Conservation (phyloP, 192 early-diverging fungal genomes). For the Backusella mclennaniae region DNA sequence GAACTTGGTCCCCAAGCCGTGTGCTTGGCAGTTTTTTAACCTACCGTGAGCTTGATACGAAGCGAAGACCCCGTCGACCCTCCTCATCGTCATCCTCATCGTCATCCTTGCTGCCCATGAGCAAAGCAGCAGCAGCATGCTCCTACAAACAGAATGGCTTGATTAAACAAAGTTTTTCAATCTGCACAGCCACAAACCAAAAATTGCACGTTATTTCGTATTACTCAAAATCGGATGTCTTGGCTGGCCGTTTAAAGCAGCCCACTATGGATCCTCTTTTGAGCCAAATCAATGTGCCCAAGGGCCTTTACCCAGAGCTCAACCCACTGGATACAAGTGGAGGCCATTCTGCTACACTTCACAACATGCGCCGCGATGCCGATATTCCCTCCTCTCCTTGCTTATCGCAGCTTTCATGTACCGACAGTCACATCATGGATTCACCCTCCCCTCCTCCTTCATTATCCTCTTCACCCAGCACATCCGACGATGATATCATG, state of each 20-base stretch:
- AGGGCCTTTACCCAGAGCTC: slow-evolving; percentile 84
- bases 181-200: slow-evolving; percentile 76
- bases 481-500: slow-evolving; percentile 36
- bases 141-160: slow-evolving; percentile 78
- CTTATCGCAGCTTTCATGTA: slow-evolving; percentile 2
- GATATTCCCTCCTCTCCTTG: slow-evolving; percentile 11
- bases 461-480: slow-evolving; percentile 36
- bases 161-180: slow-evolving; percentile 87
- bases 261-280: slow-evolving; percentile 69
- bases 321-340: slow-evolving; percentile 37
- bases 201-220: slow-evolving; percentile 89
- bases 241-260: slow-evolving; percentile 60
- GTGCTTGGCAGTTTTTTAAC: slow-evolving; percentile 88
- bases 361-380: slow-evolving; percentile 21
- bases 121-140: slow-evolving; percentile 33
- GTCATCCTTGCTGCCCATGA: not conserved
- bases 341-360: slow-evolving; percentile 29
- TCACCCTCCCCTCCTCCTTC: slow-evolving; percentile 27
- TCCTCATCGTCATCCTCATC: slow-evolving; percentile 21
- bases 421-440: not conserved
- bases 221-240: slow-evolving; percentile 81
- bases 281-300: slow-evolving; percentile 66
- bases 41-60: slow-evolving; percentile 81
- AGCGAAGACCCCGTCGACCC: slow-evolving; percentile 50
- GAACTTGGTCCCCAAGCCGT: slow-evolving; percentile 84